Conservation (phyloP, 352 stramenopile genomes). For the Phytopythium chamaehyphon region DNA sequence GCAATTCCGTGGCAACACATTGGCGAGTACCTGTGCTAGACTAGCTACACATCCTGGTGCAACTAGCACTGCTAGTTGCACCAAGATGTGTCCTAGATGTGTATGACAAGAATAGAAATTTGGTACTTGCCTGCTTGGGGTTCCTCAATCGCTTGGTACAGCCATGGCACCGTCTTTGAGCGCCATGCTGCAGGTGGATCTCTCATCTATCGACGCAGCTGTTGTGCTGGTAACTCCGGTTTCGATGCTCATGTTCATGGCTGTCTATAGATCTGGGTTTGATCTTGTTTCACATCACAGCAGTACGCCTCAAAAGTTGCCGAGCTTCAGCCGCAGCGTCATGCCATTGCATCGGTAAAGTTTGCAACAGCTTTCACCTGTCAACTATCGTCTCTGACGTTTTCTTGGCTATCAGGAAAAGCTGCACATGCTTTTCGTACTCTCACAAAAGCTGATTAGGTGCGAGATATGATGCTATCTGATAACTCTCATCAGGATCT, state of each 20-base stretch:
- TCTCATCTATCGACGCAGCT: conserved; percentile 20
- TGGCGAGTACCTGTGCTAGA: conserved; percentile 1
- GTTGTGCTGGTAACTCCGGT: conserved; percentile 16
- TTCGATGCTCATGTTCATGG: too few relatives aligned
- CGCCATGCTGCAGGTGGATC: conserved; percentile 27
- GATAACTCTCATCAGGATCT: too few relatives aligned
- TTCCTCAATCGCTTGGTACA: too few relatives aligned
- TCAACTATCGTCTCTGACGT: background rate
- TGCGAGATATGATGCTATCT: conserved; percentile 12
- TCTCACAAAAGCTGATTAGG: conserved; percentile 32
- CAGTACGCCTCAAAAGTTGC: conserved; percentile 31
- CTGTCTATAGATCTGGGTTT: too few relatives aligned
- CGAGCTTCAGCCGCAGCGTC: conserved; percentile 22
- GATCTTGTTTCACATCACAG: conserved; percentile 5
- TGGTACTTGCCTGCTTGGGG: too few relatives aligned
- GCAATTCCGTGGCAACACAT: conserved; percentile 1
- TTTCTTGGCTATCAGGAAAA: conserved; percentile 16
- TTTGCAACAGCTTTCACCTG: background rate
- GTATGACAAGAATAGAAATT: conserved; percentile 3
- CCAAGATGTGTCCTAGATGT: too few relatives aligned
- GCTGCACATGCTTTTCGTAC: conserved; percentile 32
- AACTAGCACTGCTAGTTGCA: too few relatives aligned
- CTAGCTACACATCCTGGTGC: too few relatives aligned
- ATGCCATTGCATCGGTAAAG: conserved; percentile 13
- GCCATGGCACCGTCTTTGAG: conserved; percentile 19